Evolutionary conservation across 2,329 filamentous ascomycete genomes (phyloP), one percentile per base, ranked within the genome.

Genomic region (Aureobasidium subglaciale): DNA sequence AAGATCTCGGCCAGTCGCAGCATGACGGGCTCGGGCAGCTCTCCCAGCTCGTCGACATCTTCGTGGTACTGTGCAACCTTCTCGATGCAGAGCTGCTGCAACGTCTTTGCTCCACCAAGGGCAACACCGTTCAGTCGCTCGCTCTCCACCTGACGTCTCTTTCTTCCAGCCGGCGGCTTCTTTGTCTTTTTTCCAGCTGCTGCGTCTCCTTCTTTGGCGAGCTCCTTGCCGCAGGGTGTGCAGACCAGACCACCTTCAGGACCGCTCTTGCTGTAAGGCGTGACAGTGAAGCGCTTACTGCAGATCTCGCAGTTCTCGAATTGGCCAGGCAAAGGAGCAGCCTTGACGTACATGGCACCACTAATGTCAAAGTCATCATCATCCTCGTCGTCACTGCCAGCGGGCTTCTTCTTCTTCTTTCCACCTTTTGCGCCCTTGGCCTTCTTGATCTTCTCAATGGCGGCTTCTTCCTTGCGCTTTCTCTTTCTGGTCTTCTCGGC

Each of bases 271-370:
- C 87, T 90, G 72, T 96, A 96, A 0, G 89, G 81, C 0, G 92
- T 96, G 41, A 97, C 91, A 0, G 90, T 96, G 66, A 97, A 97
- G 34, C 90, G 84, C 68, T 93, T 95, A 40, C 80, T 78, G 69
- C 92, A 97, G 3, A 85, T 73, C 59, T 88, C 90, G 67, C 92
- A 97, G 62, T 96, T 91, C 60, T 88, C 90, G 65, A 92, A 82
- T 69, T 97, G 92, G 2, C 89, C 90, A 1, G 90, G 88, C n/a
- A 85, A 68, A 1, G 85, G 84, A 29, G 75, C 75, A 13, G 71
- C 63, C 62, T 82, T 83, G 62, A 79, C 75, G 67, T 80, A 76
- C 70, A 82, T 78, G 52, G 78, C 73, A 49, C 68, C 64, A 5
- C 71, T 73, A 25, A 78, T 64, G 45, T 71, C 68, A 57, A 78